phyloP scores from a whole-genome alignment of 2,329 filamentous ascomycete genomes.

The Colletotrichum scovillei region DNA sequence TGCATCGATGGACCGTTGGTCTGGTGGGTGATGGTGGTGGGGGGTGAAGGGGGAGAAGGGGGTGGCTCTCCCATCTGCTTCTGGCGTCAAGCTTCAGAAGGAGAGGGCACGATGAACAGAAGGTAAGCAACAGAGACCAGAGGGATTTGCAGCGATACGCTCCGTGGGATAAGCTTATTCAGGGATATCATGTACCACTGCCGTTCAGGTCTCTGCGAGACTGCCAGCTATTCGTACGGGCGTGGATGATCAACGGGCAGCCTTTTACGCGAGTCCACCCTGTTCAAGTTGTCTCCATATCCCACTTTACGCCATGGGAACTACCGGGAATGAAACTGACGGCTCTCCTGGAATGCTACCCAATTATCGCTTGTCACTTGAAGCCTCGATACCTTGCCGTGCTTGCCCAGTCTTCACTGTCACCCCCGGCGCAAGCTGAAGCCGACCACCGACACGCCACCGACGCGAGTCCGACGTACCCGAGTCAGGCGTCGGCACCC shows the following conservation, averaged over 20 bases:
- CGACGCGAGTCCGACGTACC: conserved; percentile 24
- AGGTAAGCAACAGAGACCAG: not conserved
- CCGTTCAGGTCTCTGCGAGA: not conserved
- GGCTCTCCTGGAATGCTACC: not conserved
- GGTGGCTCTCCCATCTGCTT: not conserved
- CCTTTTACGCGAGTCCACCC: not conserved
- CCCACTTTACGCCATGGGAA: not conserved
- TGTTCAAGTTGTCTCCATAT: not conserved
- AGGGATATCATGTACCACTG: not conserved
- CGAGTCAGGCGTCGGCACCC: not conserved
- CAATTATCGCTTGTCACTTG: not conserved
- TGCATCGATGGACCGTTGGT: conserved; percentile 2
- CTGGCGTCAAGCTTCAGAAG: not conserved
- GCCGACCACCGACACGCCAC: conserved; percentile 11
- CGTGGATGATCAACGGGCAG: not conserved
- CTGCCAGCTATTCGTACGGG: not conserved
- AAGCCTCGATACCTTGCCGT: not conserved
- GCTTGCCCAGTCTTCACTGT: not conserved
- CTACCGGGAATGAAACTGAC: not conserved
- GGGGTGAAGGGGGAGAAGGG: not conserved
- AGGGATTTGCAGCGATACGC: not conserved
- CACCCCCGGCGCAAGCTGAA: not conserved
- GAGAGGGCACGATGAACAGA: not conserved
- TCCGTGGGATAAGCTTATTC: not conserved
- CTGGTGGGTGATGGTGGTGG: not conserved